Evolutionary conservation across 1,284 basidiomycete genomes (phyloP).

Genomic region (Fomitopsis schrenkii): DNA sequence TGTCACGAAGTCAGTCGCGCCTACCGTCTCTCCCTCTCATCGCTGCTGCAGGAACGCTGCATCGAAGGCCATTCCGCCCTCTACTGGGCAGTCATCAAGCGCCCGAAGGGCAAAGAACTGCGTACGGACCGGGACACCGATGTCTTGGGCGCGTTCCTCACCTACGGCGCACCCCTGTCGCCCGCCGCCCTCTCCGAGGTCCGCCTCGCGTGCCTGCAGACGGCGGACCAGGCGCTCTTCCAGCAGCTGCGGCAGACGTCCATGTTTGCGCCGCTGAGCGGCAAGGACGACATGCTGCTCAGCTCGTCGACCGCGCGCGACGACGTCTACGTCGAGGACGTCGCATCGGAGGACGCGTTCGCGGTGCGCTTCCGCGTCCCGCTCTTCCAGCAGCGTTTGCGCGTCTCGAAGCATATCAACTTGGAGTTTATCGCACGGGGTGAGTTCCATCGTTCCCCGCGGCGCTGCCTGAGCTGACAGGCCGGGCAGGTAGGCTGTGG

Average conservation of each 20-base stretch:
- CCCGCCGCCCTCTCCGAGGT: conserved; percentile 49
- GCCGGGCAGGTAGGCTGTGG: conserved; percentile 57
- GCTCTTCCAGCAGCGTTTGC: conserved; percentile 68
- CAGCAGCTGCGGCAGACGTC: conserved; percentile 51
- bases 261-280: conserved; percentile 44
- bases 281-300: conserved; percentile 55
- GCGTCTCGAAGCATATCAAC: conserved; percentile 47
- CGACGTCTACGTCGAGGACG: conserved; percentile 45
- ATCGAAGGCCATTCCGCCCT: conserved; percentile 61
- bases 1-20: conserved; percentile 42
- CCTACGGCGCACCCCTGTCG: conserved; percentile 49
- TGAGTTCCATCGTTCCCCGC: conserved; percentile 23
- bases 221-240: conserved; percentile 60
- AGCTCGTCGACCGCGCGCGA: conserved; percentile 48
- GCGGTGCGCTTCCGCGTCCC: conserved; percentile 47
- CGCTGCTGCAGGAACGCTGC: conserved; percentile 55
- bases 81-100: conserved; percentile 66
- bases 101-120: conserved; percentile 9
- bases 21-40: conserved; percentile 36
- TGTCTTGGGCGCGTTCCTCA: conserved; percentile 47
- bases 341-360: conserved; percentile 45
- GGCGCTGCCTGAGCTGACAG: background rate
- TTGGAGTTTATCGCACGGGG: conserved; percentile 70
- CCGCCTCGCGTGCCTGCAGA: conserved; percentile 60
- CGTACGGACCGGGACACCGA: conserved; percentile 18